Conservation (phyloP, 2,329 filamentous ascomycete species). For the Dothiorella sarmentorum region DNA sequence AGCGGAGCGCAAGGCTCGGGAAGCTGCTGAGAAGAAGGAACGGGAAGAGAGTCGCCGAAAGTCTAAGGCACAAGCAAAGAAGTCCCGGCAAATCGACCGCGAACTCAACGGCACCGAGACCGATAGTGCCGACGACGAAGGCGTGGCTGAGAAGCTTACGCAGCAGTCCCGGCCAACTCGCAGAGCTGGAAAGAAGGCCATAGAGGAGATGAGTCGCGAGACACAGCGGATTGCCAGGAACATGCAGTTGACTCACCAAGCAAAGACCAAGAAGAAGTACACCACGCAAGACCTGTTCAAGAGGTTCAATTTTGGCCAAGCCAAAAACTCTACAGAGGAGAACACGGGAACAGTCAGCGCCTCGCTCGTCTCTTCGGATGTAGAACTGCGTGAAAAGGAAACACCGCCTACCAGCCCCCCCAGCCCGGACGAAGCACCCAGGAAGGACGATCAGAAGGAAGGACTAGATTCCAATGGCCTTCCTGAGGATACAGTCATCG, state of each 20-base stretch:
- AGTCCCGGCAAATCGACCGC: conserved; percentile 29
- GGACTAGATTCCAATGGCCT: neutral
- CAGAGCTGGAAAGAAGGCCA: conserved; percentile 89
- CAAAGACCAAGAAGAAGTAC: conserved; percentile 84
- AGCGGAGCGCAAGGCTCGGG: conserved; percentile 64
- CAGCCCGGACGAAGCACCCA: conserved; percentile 20
- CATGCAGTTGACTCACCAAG: conserved; percentile 87
- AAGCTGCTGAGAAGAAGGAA: conserved; percentile 52
- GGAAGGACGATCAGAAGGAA: neutral
- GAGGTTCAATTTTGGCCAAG: conserved; percentile 69
- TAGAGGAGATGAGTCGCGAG: conserved; percentile 87
- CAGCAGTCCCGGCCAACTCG: conserved; percentile 68
- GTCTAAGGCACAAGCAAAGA: conserved; percentile 13
- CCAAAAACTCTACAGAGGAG: conserved; percentile 17
- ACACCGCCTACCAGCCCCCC: conserved; percentile 48
- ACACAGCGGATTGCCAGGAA: conserved; percentile 87
- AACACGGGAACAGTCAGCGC: conserved; percentile 45
- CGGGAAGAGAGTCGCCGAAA: conserved; percentile 33
- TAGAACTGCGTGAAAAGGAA: conserved; percentile 36
- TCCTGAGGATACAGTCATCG: conserved; percentile 8
- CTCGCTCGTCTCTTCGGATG: conserved; percentile 66
- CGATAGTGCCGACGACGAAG: conserved; percentile 54
- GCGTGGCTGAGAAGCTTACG: conserved; percentile 50
- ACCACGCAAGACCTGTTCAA: conserved; percentile 79
- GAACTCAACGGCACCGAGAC: conserved; percentile 43